Percentiles rank a stretch among this genome's conserved stretches.
phyloP scores from a whole-genome alignment of 306 rosid species.

The Cucumis hystrix region DNA sequence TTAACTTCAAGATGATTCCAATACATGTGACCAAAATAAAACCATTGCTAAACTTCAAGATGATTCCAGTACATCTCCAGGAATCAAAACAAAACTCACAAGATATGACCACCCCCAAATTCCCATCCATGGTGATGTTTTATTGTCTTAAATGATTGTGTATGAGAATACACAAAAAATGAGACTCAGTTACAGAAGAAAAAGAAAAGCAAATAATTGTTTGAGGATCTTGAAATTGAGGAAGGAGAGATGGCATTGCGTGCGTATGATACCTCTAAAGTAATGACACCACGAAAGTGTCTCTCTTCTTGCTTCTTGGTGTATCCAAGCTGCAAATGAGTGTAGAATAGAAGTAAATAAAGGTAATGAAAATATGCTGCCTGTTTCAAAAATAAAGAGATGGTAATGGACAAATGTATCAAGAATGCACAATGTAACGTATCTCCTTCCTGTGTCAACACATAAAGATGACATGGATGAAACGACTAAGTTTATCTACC shows the following conservation, averaged over 20 bases:
- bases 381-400: not conserved
- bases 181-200: not conserved
- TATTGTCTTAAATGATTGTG: not conserved
- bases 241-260: not conserved
- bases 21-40: not conserved
- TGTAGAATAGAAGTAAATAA: constrained; percentile 4
- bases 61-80: not conserved
- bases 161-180: not conserved
- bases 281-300: constrained; percentile 81
- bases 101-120: not conserved
- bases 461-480: not conserved
- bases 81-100: not conserved
- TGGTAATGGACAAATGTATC: not conserved
- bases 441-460: not conserved
- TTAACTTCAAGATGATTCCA: not conserved
- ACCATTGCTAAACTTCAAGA: not conserved
- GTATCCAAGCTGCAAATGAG: constrained; percentile 74
- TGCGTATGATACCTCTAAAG: constrained; percentile 54
- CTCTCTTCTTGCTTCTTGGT: constrained; percentile 91
- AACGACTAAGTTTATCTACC: not conserved
- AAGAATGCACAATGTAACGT: not conserved
- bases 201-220: not conserved
- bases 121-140: not conserved
- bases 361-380: not conserved
- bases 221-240: not conserved